These are phyloP conservation scores for Talaromyces sp. DNA, from an alignment of 2,329 filamentous ascomycete genomes.

Conservation along the genomic window DNA sequence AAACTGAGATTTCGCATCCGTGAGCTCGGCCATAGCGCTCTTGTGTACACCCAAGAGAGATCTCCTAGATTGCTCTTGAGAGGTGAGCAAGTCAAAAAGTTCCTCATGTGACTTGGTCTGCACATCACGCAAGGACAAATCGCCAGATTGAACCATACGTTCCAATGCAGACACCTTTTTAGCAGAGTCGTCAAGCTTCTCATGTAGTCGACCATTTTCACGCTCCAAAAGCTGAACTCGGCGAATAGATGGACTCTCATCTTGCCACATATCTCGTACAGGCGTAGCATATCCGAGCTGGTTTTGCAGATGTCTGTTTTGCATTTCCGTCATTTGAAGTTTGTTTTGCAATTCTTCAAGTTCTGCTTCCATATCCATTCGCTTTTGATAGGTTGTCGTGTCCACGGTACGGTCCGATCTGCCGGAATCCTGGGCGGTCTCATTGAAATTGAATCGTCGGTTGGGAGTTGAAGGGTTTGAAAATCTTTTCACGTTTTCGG, in stretches of 20 bases:
- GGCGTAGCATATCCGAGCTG: slow-evolving; percentile 70
- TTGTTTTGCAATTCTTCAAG: slow-evolving; percentile 91
- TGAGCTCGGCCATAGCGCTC: slow-evolving; percentile 75
- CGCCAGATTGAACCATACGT: slow-evolving; percentile 77
- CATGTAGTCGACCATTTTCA: slow-evolving; percentile 84
- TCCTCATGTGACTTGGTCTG: slow-evolving; percentile 93
- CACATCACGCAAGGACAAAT: slow-evolving; percentile 83
- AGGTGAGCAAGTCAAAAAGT: slow-evolving; percentile 85
- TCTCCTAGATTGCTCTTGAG: slow-evolving; percentile 82
- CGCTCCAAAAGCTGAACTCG: slow-evolving; percentile 88
- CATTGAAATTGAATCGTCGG: slow-evolving; percentile 63
- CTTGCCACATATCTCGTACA: slow-evolving; percentile 56
- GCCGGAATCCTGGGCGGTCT: slow-evolving; percentile 64
- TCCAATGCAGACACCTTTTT: slow-evolving; percentile 90
- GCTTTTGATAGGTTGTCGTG: slow-evolving; percentile 75
- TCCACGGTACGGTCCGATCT: slow-evolving; percentile 83
- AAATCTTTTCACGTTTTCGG: slow-evolving; percentile 55
- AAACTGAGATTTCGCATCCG: slow-evolving; percentile 79
- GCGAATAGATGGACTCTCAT: slow-evolving; percentile 72
- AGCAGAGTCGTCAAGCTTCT: slow-evolving; percentile 88
- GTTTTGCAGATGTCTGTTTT: slow-evolving; percentile 85
- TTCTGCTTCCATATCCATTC: slow-evolving; percentile 86
- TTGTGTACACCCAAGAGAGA: slow-evolving; percentile 80
- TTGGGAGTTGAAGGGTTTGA: slow-evolving; percentile 75
- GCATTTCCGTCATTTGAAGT: slow-evolving; percentile 89